Percentiles rank a stretch among this genome's conserved stretches.
These are phyloP conservation scores for Hymenoscyphus scutula DNA, from an alignment of 2,329 filamentous ascomycete species.

Conservation along the genomic window DNA sequence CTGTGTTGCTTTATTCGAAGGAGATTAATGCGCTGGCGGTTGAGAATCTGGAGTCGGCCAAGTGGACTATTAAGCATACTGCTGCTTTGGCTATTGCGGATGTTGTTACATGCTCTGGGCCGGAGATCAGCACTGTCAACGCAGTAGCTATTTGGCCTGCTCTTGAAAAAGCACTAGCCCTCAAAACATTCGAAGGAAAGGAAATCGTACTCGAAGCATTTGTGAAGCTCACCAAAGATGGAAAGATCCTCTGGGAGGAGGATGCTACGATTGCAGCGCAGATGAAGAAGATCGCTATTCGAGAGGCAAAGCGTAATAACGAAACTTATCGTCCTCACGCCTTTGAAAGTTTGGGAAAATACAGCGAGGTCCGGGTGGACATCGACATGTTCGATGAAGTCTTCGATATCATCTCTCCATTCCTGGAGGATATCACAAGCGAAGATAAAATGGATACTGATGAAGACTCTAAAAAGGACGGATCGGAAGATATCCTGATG, in stretches of 20 bases:
- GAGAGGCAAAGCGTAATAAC: constrained; percentile 92
- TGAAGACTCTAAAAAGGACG: constrained; percentile 29
- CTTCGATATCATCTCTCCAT: constrained; percentile 58
- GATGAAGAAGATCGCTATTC: constrained; percentile 75
- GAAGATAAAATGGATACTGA: constrained; percentile 64
- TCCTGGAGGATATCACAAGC: constrained; percentile 57
- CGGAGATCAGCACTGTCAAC: constrained; percentile 58
- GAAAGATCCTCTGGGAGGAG: constrained; percentile 54
- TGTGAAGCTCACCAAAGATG: constrained; percentile 70
- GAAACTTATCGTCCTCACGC: constrained; percentile 77
- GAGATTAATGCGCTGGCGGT: constrained; percentile 74
- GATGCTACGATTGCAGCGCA: constrained; percentile 55
- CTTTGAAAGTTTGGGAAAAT: constrained; percentile 68
- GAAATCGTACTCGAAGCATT: constrained; percentile 79
- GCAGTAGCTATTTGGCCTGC: constrained; percentile 74
- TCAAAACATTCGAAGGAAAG: constrained; percentile 93
- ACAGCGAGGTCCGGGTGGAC: constrained; percentile 66
- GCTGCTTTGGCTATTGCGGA: constrained; percentile 78
- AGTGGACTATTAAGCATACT: constrained; percentile 89
- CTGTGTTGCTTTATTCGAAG: constrained; percentile 76
- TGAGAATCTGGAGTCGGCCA: constrained; percentile 70
- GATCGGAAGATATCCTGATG: constrained; percentile 31
- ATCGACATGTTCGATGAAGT: constrained; percentile 69
- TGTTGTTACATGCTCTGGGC: constrained; percentile 64
- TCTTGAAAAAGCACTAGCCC: constrained; percentile 74